These are phyloP conservation scores for Pisolithus sp. DNA, from an alignment of 768 basidiomycete species.

Conservation along the genomic window DNA sequence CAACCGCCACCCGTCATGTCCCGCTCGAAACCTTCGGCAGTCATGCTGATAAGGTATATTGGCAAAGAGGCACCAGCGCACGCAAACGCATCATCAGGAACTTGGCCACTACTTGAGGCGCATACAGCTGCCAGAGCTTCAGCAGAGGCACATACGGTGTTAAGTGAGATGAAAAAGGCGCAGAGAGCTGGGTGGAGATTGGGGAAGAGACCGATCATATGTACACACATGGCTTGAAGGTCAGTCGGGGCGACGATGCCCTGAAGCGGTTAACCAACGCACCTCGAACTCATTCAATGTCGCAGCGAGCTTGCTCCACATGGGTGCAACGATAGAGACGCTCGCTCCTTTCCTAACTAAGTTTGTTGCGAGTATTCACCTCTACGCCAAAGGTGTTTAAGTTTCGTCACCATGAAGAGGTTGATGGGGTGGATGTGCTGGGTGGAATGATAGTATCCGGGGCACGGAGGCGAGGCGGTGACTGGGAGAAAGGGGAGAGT, in stretches of 20 bases:
- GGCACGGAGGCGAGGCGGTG: not conserved
- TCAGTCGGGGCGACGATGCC: not conserved
- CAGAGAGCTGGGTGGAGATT: conserved; percentile 46
- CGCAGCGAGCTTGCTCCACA: conserved; percentile 52
- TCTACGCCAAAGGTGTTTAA: too few species aligned
- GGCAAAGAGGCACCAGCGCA: conserved; percentile 75
- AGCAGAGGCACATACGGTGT: conserved; percentile 43
- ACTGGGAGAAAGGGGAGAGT: not conserved
- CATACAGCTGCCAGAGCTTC: conserved; percentile 61
- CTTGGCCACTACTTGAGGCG: conserved; percentile 43
- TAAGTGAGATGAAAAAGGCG: conserved; percentile 61
- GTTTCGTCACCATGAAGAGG: not conserved
- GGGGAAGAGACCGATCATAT: conserved; percentile 40
- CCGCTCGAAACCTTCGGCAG: conserved; percentile 47
- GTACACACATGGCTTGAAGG: not conserved
- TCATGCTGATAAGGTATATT: conserved; percentile 67
- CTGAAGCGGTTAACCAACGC: conserved; percentile 10
- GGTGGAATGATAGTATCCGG: not conserved
- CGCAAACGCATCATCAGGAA: conserved; percentile 71
- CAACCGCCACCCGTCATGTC: conserved; percentile 34
- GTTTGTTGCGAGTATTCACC: conserved; percentile 62
- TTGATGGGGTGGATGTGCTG: conserved; percentile 14
- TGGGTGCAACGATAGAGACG: conserved; percentile 80
- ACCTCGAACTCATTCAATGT: conserved; percentile 66
- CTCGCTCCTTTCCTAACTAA: conserved; percentile 67